Percentiles rank a stretch among this genome's conserved stretches.
Conservation (phyloP, 352 stramenopile genomes). For the Globisporangium cylindrosporum region DNA sequence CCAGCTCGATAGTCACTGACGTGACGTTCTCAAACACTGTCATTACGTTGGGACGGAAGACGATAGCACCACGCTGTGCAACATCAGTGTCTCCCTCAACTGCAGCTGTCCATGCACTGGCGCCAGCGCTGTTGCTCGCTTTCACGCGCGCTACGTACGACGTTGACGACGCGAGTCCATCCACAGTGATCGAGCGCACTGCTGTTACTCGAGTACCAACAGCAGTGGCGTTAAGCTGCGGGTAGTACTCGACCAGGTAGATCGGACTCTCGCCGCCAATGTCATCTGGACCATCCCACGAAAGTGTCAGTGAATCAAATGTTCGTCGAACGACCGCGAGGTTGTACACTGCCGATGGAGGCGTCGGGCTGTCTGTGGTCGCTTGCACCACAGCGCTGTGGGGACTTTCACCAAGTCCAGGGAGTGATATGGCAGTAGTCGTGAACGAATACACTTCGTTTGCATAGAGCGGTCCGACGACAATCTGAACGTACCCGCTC, state of each 20-base stretch:
- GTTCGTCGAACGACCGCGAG: conserved; percentile 21
- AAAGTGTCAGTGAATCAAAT: conserved; percentile 32
- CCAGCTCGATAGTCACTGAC: conserved; percentile 28
- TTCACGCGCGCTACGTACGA: conserved; percentile 35
- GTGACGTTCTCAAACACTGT: conserved; percentile 45
- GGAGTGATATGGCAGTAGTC: conserved; percentile 26
- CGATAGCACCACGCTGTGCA: conserved; percentile 37
- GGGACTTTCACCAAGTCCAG: conserved; percentile 29
- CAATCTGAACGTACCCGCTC: conserved; percentile 20
- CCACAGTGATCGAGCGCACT: conserved; percentile 18
- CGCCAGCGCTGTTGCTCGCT: conserved; percentile 37
- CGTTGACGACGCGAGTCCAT: conserved; percentile 27
- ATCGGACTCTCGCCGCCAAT: conserved; percentile 37
- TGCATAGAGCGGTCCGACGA: conserved; percentile 28
- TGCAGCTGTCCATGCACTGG: conserved; percentile 29
- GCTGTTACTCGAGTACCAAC: background rate
- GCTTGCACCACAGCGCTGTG: conserved; percentile 25
- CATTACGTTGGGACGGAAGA: conserved; percentile 15
- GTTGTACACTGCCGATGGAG: conserved; percentile 37
- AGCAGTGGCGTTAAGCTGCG: conserved; percentile 6
- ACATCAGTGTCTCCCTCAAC: conserved; percentile 39
- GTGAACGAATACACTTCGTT: conserved; percentile 32
- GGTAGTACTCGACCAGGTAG: conserved; percentile 33
- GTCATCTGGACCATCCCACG: conserved; percentile 37
- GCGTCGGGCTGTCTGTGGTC: conserved; percentile 27